A percentile compares a stretch with the other conserved stretches of the same genome.
phyloP scores from a whole-genome alignment of 2,329 filamentous ascomycete genomes.

The Meredithiella fracta region DNA sequence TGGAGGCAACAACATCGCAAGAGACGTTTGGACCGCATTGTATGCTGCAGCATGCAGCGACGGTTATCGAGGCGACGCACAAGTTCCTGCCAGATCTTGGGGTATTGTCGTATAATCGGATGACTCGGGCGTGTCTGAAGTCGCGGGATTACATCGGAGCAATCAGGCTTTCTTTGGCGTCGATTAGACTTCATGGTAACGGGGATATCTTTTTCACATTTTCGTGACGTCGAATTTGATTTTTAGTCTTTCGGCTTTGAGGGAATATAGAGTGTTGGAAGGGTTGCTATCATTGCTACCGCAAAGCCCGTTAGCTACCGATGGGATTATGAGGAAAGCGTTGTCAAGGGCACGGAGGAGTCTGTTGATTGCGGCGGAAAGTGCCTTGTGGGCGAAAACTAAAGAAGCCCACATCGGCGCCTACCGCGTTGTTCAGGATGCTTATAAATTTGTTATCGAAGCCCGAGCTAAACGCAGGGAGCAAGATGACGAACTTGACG shows the following conservation, averaged over 20 bases:
- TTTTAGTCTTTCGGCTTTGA: constrained; percentile 11
- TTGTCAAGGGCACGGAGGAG: constrained; percentile 8
- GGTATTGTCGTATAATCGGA: constrained; percentile 9
- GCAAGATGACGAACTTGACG: background rate
- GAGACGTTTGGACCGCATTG: background rate
- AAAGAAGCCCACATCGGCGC: constrained; percentile 6
- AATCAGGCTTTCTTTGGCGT: constrained; percentile 3
- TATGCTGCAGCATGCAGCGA: constrained; percentile 8
- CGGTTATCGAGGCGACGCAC: background rate
- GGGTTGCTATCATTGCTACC: constrained; percentile 6
- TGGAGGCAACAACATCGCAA: background rate
- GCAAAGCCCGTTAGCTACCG: background rate
- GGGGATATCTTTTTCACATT: constrained; percentile 6
- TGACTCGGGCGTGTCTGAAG: constrained; percentile 10
- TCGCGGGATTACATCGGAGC: constrained; percentile 12
- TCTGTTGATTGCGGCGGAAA: background rate
- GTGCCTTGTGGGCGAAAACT: constrained; percentile 10
- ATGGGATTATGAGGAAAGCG: constrained; percentile 3
- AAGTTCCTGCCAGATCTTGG: constrained; percentile 6
- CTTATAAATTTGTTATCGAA: background rate
- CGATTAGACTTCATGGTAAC: constrained; percentile 3
- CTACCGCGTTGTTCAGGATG: background rate
- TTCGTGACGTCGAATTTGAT: constrained; percentile 9
- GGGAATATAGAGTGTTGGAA: constrained; percentile 8
- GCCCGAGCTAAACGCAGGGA: background rate